Evolutionary conservation across 495 filamentous ascomycete genomes (phyloP).

Genomic region (Xylaria bambusicola): DNA sequence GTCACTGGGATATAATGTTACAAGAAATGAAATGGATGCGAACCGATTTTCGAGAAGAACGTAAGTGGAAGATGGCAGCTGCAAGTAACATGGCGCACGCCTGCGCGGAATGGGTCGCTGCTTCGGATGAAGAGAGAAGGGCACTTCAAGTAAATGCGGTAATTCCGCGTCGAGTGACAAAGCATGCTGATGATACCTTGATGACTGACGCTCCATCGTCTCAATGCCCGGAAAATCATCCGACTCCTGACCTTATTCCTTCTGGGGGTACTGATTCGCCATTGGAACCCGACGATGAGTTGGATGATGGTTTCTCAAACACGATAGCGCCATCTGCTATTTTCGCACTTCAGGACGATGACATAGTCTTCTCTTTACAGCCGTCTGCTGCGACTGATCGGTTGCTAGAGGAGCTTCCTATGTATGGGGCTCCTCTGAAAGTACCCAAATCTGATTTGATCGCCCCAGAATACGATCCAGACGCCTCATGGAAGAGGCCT

Average conservation of each 20-base stretch:
- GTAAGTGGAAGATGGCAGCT: slow-evolving; percentile 86
- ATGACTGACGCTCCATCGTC: slow-evolving; percentile 30
- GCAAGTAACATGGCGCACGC: slow-evolving; percentile 74
- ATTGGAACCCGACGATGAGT: slow-evolving; percentile 49
- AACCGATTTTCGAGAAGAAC: slow-evolving; percentile 90
- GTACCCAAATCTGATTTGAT: slow-evolving; percentile 58
- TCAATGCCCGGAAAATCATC: slow-evolving; percentile 42
- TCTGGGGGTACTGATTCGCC: slow-evolving; percentile 57
- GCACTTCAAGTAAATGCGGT: slow-evolving; percentile 65
- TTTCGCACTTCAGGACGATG: slow-evolving; percentile 78
- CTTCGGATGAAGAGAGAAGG: slow-evolving; percentile 59
- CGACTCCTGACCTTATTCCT: slow-evolving; percentile 71
- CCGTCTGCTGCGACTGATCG: slow-evolving; percentile 76
- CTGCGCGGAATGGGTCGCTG: slow-evolving; percentile 78
- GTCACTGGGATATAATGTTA: slow-evolving; percentile 83
- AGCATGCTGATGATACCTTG: slow-evolving; percentile 30
- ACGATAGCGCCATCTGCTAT: slow-evolving; percentile 70
- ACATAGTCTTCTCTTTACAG: slow-evolving; percentile 76
- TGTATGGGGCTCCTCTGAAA: slow-evolving; percentile 68
- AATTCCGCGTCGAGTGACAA: slow-evolving; percentile 36
- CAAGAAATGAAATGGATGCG: slow-evolving; percentile 96
- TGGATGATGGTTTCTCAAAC: slow-evolving; percentile 42
- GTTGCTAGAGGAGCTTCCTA: slow-evolving; percentile 80
- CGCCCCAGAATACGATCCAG: slow-evolving; percentile 59
- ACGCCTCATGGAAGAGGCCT: slow-evolving; percentile 71